Conservation (phyloP, 352 stramenopile genomes). For the Pythium chondricola region DNA sequence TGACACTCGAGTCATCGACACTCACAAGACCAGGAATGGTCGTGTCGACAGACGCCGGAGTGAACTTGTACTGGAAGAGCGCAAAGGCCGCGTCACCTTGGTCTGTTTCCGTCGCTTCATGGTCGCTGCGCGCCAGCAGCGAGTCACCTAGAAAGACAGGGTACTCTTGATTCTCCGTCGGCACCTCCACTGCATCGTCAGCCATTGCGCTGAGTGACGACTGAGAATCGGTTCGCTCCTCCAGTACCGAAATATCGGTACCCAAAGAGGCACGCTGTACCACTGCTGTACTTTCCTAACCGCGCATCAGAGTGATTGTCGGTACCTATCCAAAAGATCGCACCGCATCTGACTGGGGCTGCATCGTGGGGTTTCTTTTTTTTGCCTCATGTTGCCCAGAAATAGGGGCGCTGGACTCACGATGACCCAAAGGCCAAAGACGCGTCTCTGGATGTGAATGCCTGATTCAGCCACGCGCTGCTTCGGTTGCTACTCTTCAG, state of each 20-base stretch:
- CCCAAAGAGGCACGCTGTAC: neutral
- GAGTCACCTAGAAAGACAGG: constrained; percentile 44
- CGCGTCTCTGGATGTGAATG: too few species aligned
- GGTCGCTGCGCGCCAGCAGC: constrained; percentile 12
- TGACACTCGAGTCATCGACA: constrained; percentile 46
- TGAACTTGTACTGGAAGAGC: constrained; percentile 82
- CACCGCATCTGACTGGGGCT: too few species aligned
- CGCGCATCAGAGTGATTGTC: neutral
- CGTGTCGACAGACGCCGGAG: constrained; percentile 72
- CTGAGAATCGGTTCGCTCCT: too few species aligned
- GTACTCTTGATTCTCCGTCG: constrained; percentile 50
- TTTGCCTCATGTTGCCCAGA: too few species aligned
- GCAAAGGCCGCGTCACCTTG: constrained; percentile 25
- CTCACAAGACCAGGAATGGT: constrained; percentile 55
- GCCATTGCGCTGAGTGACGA: too few species aligned
- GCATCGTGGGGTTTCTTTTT: too few species aligned
- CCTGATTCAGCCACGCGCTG: too few species aligned
- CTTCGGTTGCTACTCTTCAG: too few species aligned
- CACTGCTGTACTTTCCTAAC: neutral
- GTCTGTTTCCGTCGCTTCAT: constrained; percentile 4
- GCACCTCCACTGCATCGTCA: constrained; percentile 2
- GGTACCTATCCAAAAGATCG: too few species aligned
- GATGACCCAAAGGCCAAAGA: too few species aligned
- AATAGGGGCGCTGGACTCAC: too few species aligned
- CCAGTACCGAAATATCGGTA: neutral